phyloP scores from a whole-genome alignment of 768 basidiomycete species.

The Naganishia randhawae region DNA sequence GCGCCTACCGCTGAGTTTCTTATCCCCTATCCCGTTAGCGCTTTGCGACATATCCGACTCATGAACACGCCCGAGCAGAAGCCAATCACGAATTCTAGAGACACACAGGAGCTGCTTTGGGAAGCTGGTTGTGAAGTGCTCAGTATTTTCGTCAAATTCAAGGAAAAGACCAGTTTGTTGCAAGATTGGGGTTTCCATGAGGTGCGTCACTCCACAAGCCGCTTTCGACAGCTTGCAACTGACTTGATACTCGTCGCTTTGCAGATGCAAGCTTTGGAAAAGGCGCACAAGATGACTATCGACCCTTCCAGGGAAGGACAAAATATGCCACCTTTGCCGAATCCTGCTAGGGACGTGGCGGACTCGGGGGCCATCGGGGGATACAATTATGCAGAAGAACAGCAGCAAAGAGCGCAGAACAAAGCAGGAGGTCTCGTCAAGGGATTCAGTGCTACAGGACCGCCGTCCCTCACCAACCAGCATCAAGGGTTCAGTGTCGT shows the following conservation, averaged over 20 bases:
- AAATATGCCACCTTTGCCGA: not conserved
- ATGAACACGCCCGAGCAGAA: slow-evolving; percentile 93
- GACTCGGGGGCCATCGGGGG: not conserved
- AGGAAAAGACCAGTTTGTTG: slow-evolving; percentile 82
- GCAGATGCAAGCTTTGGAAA: slow-evolving; percentile 29
- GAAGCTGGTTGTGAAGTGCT: slow-evolving; percentile 97
- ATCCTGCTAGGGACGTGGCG: not conserved
- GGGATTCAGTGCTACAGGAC: slow-evolving; percentile 27
- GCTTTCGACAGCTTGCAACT: not conserved
- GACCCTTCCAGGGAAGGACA: not conserved
- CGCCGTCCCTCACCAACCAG: slow-evolving; percentile 22
- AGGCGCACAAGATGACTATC: not conserved
- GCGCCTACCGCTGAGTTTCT: not conserved
- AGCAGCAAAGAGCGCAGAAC: not conserved
- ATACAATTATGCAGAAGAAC: not conserved
- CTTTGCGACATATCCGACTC: slow-evolving; percentile 46
- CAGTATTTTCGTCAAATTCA: slow-evolving; percentile 88
- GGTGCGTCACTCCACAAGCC: slow-evolving; percentile 33
- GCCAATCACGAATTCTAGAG: slow-evolving; percentile 95
- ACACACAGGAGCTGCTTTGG: slow-evolving; percentile 92
- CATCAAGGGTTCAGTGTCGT: slow-evolving; percentile 17
- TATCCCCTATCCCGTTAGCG: slow-evolving; percentile 25
- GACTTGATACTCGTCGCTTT: too few species aligned
- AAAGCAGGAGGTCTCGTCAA: slow-evolving; percentile 23
- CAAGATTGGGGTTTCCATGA: slow-evolving; percentile 62